A percentile compares a stretch with the other conserved stretches of the same genome.
These are phyloP conservation scores for Suillus plorans DNA, from an alignment of 768 basidiomycete species.

Conservation along the genomic window DNA sequence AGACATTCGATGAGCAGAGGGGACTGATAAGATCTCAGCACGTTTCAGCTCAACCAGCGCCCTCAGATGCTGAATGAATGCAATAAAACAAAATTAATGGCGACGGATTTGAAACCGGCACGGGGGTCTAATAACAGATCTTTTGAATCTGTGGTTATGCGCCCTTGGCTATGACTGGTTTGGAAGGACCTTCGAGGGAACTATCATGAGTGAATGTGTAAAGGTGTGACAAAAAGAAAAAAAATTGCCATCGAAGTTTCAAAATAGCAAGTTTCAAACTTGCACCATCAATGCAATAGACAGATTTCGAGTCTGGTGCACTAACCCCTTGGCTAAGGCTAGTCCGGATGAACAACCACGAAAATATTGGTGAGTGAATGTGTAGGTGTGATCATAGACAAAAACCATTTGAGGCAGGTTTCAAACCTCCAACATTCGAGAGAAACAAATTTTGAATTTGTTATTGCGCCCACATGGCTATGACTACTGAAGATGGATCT, in stretches of 20 bases:
- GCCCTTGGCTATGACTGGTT: neutral
- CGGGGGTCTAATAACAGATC: neutral
- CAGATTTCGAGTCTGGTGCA: neutral
- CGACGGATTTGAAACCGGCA: neutral
- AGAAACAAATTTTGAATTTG: too few species aligned
- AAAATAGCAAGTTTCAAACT: neutral
- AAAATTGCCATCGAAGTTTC: neutral
- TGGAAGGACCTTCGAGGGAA: neutral
- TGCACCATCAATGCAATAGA: neutral
- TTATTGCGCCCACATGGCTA: too few species aligned
- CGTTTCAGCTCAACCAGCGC: neutral
- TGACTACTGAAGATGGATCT: neutral
- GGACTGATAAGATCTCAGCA: neutral
- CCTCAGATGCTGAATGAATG: too few species aligned
- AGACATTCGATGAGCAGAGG: neutral
- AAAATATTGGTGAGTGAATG: neutral
- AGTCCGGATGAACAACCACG: neutral
- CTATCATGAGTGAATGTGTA: neutral
- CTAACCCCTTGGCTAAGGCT: neutral
- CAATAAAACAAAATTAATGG: neutral
- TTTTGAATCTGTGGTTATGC: neutral
- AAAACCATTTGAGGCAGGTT: too few species aligned
- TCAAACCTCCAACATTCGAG: too few species aligned
- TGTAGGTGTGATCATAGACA: too few species aligned
- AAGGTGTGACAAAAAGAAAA: neutral